Base-by-base conservation (phyloP, 2,329 filamentous ascomycete genomes). In the Penicillium frequentans region DNA sequence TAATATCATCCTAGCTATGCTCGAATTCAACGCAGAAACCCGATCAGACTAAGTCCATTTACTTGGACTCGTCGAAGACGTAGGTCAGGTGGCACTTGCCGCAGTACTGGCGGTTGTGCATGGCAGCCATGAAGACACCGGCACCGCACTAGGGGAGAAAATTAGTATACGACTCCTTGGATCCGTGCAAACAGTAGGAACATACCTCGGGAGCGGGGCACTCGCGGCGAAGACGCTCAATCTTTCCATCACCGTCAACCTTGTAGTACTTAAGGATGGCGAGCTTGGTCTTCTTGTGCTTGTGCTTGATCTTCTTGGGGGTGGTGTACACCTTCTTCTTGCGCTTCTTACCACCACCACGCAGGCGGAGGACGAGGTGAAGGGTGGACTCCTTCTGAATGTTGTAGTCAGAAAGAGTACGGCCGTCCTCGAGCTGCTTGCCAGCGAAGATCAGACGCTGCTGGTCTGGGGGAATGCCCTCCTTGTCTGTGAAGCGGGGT, bases 231-330 rank as follows among this genome's bases (percentile, higher is more conserved):
- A 99, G 89, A 77, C 95, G 95, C 90, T 99, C 95, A 75, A 99
- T 98, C 90, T 98, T 98, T 83, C 96, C 95, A 76, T 99, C 95
- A 74, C 90, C 91, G 82, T 98, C 95, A 74, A 99, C 95, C 91
- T 99, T 99, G 91, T 99, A 99, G 91, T 99, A 99, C 90, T 99
- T 99, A 82, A 99, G 93, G 73, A 99, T 93, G 76, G 95, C 95
- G 81, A 99, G 85, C 90, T 99, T 99, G 88, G 90, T 96, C 93
- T 99, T 99, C 92, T 98, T 99, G 86, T 92, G 90, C 93, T 99
- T 99, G 90, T 99, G 95, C 95, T 99, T 99, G 90, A 99, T 99
- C 92, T 99, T 99, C 93, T 99, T 99, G 81, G 95, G 95, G 76
- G 95, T 99, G 80, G 91, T 98, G 90, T 99, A 99, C 73, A 99